Base-by-base conservation (phyloP, 2,329 filamentous ascomycete species). In the Zarea fungicola region DNA sequence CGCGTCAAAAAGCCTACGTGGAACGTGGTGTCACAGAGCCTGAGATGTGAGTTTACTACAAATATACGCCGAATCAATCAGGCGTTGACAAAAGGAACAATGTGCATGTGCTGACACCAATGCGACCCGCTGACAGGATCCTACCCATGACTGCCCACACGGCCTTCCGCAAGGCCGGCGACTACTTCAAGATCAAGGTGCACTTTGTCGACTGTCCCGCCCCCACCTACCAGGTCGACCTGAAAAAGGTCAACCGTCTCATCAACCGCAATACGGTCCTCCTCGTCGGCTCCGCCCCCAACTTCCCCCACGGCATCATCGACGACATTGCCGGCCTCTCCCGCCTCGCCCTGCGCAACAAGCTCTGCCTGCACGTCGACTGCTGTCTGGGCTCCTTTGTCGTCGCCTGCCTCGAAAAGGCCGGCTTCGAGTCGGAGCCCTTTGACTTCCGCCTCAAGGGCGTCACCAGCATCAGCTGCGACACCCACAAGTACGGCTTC, bases 401-500 rank as follows among this genome's bases (percentile, higher is more conserved):
- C 40, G 82, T 99, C 37, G 90, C 93, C 2, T 89, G 92, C 73
- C 85, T 99, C 36, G 84, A 90, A 55, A 88, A 87, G 62, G 90
- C 93, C n/a, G 93, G 93, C 37, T 97, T 96, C 67, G 89, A 95
- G 54, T 80, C 87, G 19, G 83, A 86, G 58, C 83, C 83, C 5
- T 97, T 97, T 63, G 93, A 99, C 67, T 99, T 99, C 80, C 83
- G 87, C 49, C 83, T 95, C 51, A 89, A 88, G 57, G 93, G 93
- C 59, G 93, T 99, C 31, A 96, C 92, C 4, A 92, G 86, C 66
- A 97, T 99, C 67, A 90, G 84, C 57, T 95, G 91, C 66, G 93
- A 99, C 66, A 99, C 93, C 3, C 93, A 99, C 78, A 99, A 99
- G 68, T 99, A 99, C 65, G 93, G 93, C 31, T 99, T 99, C 64